Base-by-base conservation (phyloP, 2,329 filamentous ascomycete species). In the Penicillium expansum region DNA sequence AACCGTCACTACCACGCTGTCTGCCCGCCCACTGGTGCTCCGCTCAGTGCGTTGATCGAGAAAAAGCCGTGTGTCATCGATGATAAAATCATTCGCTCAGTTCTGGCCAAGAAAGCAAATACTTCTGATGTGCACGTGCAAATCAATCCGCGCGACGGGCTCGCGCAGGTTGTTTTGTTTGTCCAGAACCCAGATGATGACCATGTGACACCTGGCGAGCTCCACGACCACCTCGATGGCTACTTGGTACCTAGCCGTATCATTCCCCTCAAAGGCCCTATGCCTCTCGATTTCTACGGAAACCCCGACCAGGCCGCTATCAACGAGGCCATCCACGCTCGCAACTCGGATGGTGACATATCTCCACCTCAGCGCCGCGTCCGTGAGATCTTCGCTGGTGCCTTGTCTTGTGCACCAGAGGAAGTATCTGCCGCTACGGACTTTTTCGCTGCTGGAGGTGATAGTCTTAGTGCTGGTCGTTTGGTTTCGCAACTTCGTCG, bases 361-460 rank as follows among this genome's bases (percentile, higher is more conserved):
- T 64, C 65, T 1, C 57, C 65, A 0, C 64, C 67, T 2, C 72
- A 80, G 43, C 70, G 71, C 8, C 74, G 72, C 30, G 74, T 83
- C 3, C 71, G 74, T 8, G 73, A 73, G 13, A 69, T 77, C 1
- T 83, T 83, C 54, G 77, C 79, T 8, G 67, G 76, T 3, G 73
- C 82, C 2, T 71, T 84, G 11, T 70, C 72, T 3, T 71, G 77
- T 13, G 66, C 72, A 1, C 62, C 70, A 1, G 66, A 68, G 3
- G 76, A 80, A 2, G 70, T 83, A 13, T 63, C 71, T 0, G 58
- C 65, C 0, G 66, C 75, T 1, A 77, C 78, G 0, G 79, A 83
- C 63, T 83, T 83, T 63, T 83, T 83, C 62, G 72, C 74, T 13
- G 72, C 82, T 16, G 82, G 82, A 6, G 82, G 83, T 18, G 81